Percentiles rank a stretch among this genome's conserved stretches.
Conservation (phyloP, 345 rosid species). For the Syzygium jambos region DNA sequence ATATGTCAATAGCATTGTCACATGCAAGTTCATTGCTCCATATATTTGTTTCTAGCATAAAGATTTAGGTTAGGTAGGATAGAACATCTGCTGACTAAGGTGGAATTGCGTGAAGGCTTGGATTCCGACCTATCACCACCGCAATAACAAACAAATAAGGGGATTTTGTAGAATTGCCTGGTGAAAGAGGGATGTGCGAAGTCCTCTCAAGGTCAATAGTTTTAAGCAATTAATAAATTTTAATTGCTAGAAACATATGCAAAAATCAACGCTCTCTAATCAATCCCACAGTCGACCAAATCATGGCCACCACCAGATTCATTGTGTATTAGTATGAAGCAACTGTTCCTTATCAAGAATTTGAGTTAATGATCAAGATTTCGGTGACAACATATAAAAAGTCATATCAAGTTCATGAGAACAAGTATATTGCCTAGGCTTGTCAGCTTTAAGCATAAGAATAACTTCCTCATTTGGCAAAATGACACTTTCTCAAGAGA, state of each 20-base stretch:
- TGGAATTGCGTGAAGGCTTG: conserved; percentile 8
- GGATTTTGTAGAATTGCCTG: conserved; percentile 2
- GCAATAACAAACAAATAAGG: conserved; percentile 2
- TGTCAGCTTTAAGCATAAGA: neutral
- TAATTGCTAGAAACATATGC: neutral
- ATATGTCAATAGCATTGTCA: conserved; percentile 15
- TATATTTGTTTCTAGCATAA: neutral
- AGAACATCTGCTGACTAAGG: conserved; percentile 19
- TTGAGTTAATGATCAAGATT: neutral
- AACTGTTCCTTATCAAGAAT: neutral
- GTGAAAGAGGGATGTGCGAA: neutral
- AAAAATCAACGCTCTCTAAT: neutral
- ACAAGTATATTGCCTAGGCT: neutral
- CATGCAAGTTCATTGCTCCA: conserved; percentile 12
- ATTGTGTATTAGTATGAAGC: neutral
- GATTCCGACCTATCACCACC: neutral
- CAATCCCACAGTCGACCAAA: neutral
- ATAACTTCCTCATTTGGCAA: neutral
- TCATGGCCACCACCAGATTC: neutral
- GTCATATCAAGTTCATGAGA: neutral
- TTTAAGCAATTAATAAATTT: neutral
- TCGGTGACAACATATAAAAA: neutral
- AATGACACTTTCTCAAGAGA: neutral
- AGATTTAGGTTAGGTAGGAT: conserved; percentile 38
- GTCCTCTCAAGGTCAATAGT: neutral